Conservation (phyloP, 1,284 basidiomycete genomes). For the Athelia sp. region DNA sequence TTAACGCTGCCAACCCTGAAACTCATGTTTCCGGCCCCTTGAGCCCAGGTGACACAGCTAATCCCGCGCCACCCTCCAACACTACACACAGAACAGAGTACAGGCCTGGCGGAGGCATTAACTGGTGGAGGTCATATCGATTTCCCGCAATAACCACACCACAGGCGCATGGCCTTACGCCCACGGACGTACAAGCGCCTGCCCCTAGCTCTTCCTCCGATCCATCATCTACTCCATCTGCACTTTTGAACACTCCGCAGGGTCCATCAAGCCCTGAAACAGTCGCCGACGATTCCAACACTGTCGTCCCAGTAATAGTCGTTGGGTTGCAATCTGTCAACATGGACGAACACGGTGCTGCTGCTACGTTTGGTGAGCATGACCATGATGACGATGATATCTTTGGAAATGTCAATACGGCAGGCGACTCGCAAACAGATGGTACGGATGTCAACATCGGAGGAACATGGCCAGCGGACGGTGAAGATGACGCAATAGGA, state of each 20-base stretch:
- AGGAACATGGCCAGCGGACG: neutral
- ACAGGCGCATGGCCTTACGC: slow-evolving; percentile 10
- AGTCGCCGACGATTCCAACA: slow-evolving; percentile 23
- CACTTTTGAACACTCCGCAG: neutral
- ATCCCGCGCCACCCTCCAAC: slow-evolving; percentile 19
- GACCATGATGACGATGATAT: neutral
- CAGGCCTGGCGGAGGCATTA: slow-evolving; percentile 47
- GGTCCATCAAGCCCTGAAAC: slow-evolving; percentile 5
- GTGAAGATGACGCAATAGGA: slow-evolving; percentile 1
- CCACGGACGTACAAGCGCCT: slow-evolving; percentile 6
- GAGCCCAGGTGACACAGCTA: slow-evolving; percentile 1
- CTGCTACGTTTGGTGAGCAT: neutral
- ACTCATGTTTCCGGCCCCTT: neutral
- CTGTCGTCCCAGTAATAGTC: slow-evolving; percentile 74
- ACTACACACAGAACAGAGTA: slow-evolving; percentile 20
- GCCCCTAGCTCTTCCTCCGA: slow-evolving; percentile 3
- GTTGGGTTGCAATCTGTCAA: slow-evolving; percentile 74
- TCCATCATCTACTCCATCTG: neutral
- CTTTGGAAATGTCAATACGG: slow-evolving; percentile 16
- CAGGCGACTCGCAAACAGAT: slow-evolving; percentile 5
- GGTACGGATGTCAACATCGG: neutral
- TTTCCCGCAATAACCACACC: slow-evolving; percentile 60
- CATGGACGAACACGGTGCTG: slow-evolving; percentile 21
- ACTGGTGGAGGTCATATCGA: slow-evolving; percentile 77
- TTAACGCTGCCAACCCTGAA: slow-evolving; percentile 15